Evolutionary conservation across 2,329 filamentous ascomycete species (phyloP), one percentile per base, ranked within the genome.

Genomic region (Cytospora paraplurivora): DNA sequence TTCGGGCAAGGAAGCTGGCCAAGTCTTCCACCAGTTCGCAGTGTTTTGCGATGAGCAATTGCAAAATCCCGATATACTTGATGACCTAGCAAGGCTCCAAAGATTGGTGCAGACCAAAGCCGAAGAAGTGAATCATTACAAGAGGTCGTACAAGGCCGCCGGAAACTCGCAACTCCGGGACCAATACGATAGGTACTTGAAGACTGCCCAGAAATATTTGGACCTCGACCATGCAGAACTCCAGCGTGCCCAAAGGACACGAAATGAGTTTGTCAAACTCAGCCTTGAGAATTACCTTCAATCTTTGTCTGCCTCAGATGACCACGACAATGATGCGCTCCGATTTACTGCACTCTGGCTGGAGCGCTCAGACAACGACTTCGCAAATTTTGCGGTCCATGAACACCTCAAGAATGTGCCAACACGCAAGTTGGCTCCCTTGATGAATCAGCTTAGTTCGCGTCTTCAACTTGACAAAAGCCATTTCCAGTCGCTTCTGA

Each of bases 381-480:
- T 86, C 34, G 92, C 92, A 4, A 98, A 97, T 70, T 83, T 85
- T 54, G 88, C 91, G 1, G 93, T 97, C 21, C 80, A 80, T 62
- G 86, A 84, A 64, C 80, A 93, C 71, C 79, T 99, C 17, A 76
- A 80, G 4, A 81, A 85, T 58, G 94, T 98, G 0, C 90, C 94
- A 1, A 97, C 92, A 64, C 86, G 91, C 66, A 99, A 99, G 72
- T 97, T 99, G 73, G 94, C 93, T 1, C 79, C 90, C 4, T 80
- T 99, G 58, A 96, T 97, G 88, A 99, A 97, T 71, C 95, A 99
- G 74, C 83, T 99, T 37, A 94, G 93, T 7, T 99, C 96, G n/a
- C 88, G 95, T 8, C 79, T 99, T 7, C 87, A 96, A 66, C 86
- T 91, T 66, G 84, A 88, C 37, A 76, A 82, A 1, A 84, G 82